Percentiles rank a stretch among this genome's conserved stretches.
These are phyloP conservation scores for Mariannaea sp. DNA, from an alignment of 2,329 filamentous ascomycete species.

Conservation along the genomic window DNA sequence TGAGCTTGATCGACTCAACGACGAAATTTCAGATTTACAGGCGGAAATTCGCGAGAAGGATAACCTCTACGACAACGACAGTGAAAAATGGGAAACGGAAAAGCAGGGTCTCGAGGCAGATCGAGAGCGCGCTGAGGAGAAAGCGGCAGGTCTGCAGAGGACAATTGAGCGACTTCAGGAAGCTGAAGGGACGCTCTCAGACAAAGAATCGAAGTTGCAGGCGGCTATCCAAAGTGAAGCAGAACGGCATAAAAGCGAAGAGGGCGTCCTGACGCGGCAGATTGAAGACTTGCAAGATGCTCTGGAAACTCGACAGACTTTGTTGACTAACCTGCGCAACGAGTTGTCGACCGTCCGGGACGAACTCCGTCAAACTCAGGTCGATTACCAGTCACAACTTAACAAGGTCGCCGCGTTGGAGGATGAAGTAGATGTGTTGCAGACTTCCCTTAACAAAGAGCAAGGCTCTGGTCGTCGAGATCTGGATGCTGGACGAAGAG, in stretches of 20 bases:
- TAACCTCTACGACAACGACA: slow-evolving; percentile 71
- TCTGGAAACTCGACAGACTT: slow-evolving; percentile 67
- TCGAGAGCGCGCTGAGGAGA: slow-evolving; percentile 69
- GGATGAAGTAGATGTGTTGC: slow-evolving; percentile 77
- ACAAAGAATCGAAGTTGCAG: slow-evolving; percentile 70
- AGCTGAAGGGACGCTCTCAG: slow-evolving; percentile 68
- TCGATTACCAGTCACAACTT: slow-evolving; percentile 64
- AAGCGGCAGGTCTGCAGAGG: slow-evolving; percentile 68
- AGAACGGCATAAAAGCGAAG: slow-evolving; percentile 73
- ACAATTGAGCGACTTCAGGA: slow-evolving; percentile 73
- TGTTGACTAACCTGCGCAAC: slow-evolving; percentile 66
- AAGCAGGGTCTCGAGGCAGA: slow-evolving; percentile 67
- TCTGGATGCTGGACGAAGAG: slow-evolving; percentile 45
- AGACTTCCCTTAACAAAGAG: slow-evolving; percentile 45
- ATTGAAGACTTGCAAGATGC: slow-evolving; percentile 76
- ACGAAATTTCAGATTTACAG: slow-evolving; percentile 66
- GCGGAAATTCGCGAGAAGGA: slow-evolving; percentile 71
- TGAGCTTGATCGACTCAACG: slow-evolving; percentile 57
- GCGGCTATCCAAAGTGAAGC: slow-evolving; percentile 72
- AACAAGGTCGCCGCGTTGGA: slow-evolving; percentile 72
- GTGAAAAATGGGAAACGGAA: slow-evolving; percentile 73
- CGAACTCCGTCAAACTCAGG: slow-evolving; percentile 69
- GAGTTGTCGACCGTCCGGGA: slow-evolving; percentile 71
- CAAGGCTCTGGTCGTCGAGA: slow-evolving; percentile 47
- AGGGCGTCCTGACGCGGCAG: slow-evolving; percentile 71